Evolutionary conservation across 805 yeast species (phyloP).

Genomic region (Cyberlindnera suaveolens): DNA sequence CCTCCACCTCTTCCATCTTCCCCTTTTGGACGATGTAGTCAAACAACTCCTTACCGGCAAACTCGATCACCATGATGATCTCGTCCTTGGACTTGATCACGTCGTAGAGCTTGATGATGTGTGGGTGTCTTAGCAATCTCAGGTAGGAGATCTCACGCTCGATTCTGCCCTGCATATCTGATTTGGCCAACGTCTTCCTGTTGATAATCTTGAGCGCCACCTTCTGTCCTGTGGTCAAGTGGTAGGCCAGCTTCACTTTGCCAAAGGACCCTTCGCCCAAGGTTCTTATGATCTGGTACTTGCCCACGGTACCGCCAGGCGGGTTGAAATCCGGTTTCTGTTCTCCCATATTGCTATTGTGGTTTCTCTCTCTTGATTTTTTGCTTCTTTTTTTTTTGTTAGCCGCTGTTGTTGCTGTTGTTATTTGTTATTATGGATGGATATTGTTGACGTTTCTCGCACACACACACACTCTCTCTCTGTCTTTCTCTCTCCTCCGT

Average conservation of each 20-base stretch:
- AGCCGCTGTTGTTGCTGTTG: too few relatives aligned
- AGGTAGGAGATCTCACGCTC: slow-evolving; percentile 92
- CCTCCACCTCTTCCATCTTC: slow-evolving; percentile 86
- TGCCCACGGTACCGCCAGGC: slow-evolving; percentile 60
- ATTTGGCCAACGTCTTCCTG: slow-evolving; percentile 83
- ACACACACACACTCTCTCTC: too few relatives aligned
- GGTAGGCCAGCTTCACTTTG: slow-evolving; percentile 88
- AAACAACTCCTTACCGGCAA: slow-evolving; percentile 92
- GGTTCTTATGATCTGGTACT: slow-evolving; percentile 88
- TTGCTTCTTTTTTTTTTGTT: too few relatives aligned
- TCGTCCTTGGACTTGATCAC: slow-evolving; percentile 94
- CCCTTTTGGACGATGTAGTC: slow-evolving; percentile 95
- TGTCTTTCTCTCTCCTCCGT: too few relatives aligned
- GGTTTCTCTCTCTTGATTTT: too few relatives aligned
- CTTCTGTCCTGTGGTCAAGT: slow-evolving; percentile 82
- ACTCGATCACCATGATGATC: slow-evolving; percentile 95
- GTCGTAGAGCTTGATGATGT: slow-evolving; percentile 90
- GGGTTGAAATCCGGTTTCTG: slow-evolving; percentile 21
- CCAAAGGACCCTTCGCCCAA: slow-evolving; percentile 97
- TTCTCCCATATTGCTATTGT: slow-evolving; percentile 14
- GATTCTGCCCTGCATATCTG: slow-evolving; percentile 95
- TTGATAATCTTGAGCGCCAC: slow-evolving; percentile 93
- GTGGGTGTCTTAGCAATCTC: slow-evolving; percentile 87
- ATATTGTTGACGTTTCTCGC: too few relatives aligned
- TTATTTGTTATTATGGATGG: too few relatives aligned